Percentiles rank a stretch among this genome's conserved stretches.
Conservation (phyloP, 202 grass and related monocot genomes). For the Dendrocalamus latiflorus region DNA sequence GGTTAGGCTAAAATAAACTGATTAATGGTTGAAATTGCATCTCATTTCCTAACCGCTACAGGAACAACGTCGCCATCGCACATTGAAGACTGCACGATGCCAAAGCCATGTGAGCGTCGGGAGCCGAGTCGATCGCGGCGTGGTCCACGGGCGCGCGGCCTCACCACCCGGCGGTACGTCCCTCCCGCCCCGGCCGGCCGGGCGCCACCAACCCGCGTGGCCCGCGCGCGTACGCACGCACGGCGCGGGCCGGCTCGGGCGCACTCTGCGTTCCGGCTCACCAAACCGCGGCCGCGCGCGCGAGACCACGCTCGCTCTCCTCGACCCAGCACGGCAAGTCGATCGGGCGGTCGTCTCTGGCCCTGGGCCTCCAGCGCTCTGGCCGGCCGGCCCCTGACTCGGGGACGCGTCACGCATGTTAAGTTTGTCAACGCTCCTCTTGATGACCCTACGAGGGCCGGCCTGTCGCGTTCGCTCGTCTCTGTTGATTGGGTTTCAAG, state of each 20-base stretch:
- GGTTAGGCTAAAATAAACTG: no score
- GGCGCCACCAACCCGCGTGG: not conserved
- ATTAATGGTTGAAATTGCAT: not conserved
- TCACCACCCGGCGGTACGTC: conserved; percentile 22
- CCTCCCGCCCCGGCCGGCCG: not conserved
- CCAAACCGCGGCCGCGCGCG: not conserved
- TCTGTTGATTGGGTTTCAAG: conserved; percentile 29
- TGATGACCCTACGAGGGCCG: not conserved
- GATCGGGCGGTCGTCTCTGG: not conserved
- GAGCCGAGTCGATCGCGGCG: not conserved
- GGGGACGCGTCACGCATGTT: no score
- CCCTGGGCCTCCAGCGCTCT: no score
- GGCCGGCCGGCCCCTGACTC: not conserved
- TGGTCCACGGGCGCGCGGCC: not conserved
- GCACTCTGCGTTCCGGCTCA: not conserved
- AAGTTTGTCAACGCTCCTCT: conserved; percentile 19
- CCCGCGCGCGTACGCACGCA: not conserved
- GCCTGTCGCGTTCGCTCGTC: conserved; percentile 22
- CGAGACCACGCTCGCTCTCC: not conserved
- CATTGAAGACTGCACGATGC: conserved; percentile 8
- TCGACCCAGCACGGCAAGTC: not conserved
- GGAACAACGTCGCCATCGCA: conserved; percentile 24
- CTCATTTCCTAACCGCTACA: not conserved
- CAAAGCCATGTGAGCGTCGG: not conserved
- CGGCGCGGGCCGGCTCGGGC: not conserved